phyloP scores from a whole-genome alignment of 176 grass and related monocot genomes.

The Ampelocalamus luodianensis region DNA sequence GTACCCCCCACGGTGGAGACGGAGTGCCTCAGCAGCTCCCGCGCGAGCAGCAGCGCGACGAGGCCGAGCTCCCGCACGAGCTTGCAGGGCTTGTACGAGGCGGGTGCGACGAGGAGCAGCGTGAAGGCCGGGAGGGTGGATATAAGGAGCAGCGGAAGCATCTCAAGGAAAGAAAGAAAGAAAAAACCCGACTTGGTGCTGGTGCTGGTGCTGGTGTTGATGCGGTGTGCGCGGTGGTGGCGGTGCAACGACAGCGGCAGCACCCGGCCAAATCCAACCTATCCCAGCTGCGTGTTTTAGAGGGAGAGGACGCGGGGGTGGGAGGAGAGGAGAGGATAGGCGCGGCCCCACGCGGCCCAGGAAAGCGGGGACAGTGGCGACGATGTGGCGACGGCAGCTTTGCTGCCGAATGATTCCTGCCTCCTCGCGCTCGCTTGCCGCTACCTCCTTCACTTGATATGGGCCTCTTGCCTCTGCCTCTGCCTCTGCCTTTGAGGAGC shows the following conservation, averaged over 20 bases:
- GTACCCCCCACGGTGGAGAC: constrained; percentile 6
- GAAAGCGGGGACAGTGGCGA: constrained; percentile 59
- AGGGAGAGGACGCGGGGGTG: neutral
- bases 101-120: constrained; percentile 54
- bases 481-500: constrained; percentile 32
- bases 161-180: constrained; percentile 3
- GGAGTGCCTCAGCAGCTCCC: constrained; percentile 49
- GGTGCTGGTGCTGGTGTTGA: neutral
- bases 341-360: constrained; percentile 38
- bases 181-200: neutral
- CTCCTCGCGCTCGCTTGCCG: neutral
- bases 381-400: constrained; percentile 47
- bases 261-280: constrained; percentile 14
- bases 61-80: constrained; percentile 55
- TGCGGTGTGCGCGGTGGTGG: constrained; percentile 22
- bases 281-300: neutral
- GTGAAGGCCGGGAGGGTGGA: constrained; percentile 72
- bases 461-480: neutral
- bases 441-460: neutral
- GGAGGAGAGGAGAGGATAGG: neutral
- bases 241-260: constrained; percentile 45
- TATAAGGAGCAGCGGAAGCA: constrained; percentile 70
- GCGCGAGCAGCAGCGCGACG: constrained; percentile 50
- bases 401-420: constrained; percentile 60
- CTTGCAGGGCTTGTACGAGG: constrained; percentile 55